These are phyloP conservation scores for Monosporascus sp. DNA, from an alignment of 2,329 filamentous ascomycete genomes.

Conservation along the genomic window DNA sequence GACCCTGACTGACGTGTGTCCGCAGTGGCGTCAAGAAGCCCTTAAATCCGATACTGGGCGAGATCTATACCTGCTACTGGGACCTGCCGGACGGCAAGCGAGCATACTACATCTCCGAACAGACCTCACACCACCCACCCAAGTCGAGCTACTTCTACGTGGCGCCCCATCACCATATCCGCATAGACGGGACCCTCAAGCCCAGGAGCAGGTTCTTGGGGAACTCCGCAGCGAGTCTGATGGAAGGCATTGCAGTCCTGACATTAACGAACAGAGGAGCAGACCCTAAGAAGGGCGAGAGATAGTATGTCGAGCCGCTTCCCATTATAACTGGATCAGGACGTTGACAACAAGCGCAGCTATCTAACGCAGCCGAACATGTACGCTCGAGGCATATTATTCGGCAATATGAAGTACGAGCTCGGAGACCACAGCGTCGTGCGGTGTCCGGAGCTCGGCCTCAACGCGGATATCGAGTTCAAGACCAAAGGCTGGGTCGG, in stretches of 20 bases:
- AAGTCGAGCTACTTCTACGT: constrained; percentile 99
- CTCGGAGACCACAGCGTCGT: constrained; percentile 94
- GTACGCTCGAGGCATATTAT: constrained; percentile 94
- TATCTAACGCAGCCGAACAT: constrained; percentile 97
- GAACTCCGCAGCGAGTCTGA: constrained; percentile 95
- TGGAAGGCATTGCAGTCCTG: constrained; percentile 92
- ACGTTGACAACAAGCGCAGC: constrained; percentile 39
- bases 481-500: constrained; percentile 98
- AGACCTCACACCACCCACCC: constrained; percentile 95
- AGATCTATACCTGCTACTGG: constrained; percentile 95
- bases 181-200: constrained; percentile 93
- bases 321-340: background rate
- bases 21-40: constrained; percentile 93
- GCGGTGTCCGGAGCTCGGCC: constrained; percentile 78
- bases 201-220: constrained; percentile 92
- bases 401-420: constrained; percentile 99
- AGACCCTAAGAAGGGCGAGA: constrained; percentile 62
- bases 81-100: constrained; percentile 77
- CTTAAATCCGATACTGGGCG: constrained; percentile 90
- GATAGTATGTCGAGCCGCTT: constrained; percentile 63
- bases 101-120: constrained; percentile 94
- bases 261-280: constrained; percentile 72
- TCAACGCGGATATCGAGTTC: constrained; percentile 91
- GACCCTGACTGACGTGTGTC: constrained; percentile 6
- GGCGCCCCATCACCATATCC: constrained; percentile 86